These are phyloP conservation scores for Lactarius deliciosus DNA, from an alignment of 768 basidiomycete species.

Conservation along the genomic window DNA sequence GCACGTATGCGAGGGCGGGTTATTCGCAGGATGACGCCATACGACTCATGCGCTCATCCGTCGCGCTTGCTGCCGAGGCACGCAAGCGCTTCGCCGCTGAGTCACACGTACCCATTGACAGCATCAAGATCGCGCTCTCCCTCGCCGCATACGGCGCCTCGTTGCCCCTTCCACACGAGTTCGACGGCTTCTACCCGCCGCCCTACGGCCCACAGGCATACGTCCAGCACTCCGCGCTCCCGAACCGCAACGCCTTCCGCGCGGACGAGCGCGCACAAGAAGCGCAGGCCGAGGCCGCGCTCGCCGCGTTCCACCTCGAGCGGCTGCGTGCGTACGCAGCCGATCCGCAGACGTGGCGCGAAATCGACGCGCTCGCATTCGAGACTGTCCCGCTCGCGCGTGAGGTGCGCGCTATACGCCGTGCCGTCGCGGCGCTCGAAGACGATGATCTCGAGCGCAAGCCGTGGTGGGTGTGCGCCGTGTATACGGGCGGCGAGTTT, in stretches of 20 bases:
- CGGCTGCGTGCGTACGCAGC: slow-evolving; percentile 55
- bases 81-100: slow-evolving; percentile 38
- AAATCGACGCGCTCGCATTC: slow-evolving; percentile 66
- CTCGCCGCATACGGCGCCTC: slow-evolving; percentile 75
- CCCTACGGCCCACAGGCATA: slow-evolving; percentile 61
- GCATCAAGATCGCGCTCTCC: slow-evolving; percentile 59
- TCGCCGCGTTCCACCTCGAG: slow-evolving; percentile 62
- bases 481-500: slow-evolving; percentile 53
- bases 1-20: slow-evolving; percentile 53
- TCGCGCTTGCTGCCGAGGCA: slow-evolving; percentile 52
- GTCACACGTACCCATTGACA: slow-evolving; percentile 17
- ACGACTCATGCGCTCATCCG: slow-evolving; percentile 52
- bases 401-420: slow-evolving; percentile 65
- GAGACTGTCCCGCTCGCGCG: slow-evolving; percentile 72
- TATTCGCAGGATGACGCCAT: slow-evolving; percentile 45
- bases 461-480: slow-evolving; percentile 74
- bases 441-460: slow-evolving; percentile 40
- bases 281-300: slow-evolving; percentile 46
- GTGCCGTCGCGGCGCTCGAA: slow-evolving; percentile 50
- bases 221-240: slow-evolving; percentile 7
- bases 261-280: slow-evolving; percentile 35
- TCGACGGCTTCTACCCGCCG: slow-evolving; percentile 71
- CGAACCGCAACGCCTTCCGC: slow-evolving; percentile 46
- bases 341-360: slow-evolving; percentile 51
- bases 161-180: slow-evolving; percentile 66